A percentile compares a stretch with the other conserved stretches of the same genome.
Evolutionary conservation across 768 basidiomycete genomes (phyloP).

Genomic region (Chalciporus pseudorubinellus): DNA sequence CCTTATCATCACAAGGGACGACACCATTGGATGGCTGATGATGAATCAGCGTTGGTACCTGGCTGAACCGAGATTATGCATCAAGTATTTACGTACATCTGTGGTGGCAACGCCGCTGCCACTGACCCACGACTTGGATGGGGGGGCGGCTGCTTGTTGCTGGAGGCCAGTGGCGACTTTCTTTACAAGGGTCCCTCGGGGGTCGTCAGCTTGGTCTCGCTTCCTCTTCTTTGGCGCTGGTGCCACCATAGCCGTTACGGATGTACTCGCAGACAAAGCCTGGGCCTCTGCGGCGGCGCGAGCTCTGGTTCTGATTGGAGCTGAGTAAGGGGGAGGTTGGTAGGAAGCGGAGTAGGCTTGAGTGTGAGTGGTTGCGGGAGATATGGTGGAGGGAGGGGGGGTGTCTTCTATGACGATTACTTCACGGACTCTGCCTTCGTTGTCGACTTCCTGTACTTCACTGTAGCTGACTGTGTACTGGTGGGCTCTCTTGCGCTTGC

Average conservation of each 20-base stretch:
- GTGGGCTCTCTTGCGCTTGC: conserved; percentile 81
- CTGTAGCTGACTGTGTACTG: conserved; percentile 84
- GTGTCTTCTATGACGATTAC: conserved; percentile 94
- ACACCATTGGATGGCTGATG: conserved; percentile 62
- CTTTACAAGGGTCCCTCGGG: conserved; percentile 65
- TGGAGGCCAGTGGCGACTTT: conserved; percentile 53
- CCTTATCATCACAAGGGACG: conserved; percentile 90
- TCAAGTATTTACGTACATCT: conserved; percentile 52
- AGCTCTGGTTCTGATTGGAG: conserved; percentile 80
- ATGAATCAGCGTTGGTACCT: conserved; percentile 28
- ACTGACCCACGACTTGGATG: conserved; percentile 65
- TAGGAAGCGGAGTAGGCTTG: conserved; percentile 74
- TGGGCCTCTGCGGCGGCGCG: conserved; percentile 85
- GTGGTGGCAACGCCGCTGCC: conserved; percentile 62
- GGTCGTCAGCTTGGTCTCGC: conserved; percentile 71
- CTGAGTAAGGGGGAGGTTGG: conserved; percentile 72
- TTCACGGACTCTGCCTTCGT: conserved; percentile 71
- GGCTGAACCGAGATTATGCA: conserved; percentile 11
- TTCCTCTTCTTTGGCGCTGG: conserved; percentile 84
- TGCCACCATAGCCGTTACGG: conserved; percentile 61
- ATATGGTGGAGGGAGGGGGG: conserved; percentile 73
- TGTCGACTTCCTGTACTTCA: conserved; percentile 85
- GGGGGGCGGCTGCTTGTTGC: conserved; percentile 46
- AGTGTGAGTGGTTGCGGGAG: conserved; percentile 69
- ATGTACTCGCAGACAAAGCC: conserved; percentile 61